Evolutionary conservation across 768 basidiomycete genomes (phyloP).

Genomic region (Pisolithus orientalis): DNA sequence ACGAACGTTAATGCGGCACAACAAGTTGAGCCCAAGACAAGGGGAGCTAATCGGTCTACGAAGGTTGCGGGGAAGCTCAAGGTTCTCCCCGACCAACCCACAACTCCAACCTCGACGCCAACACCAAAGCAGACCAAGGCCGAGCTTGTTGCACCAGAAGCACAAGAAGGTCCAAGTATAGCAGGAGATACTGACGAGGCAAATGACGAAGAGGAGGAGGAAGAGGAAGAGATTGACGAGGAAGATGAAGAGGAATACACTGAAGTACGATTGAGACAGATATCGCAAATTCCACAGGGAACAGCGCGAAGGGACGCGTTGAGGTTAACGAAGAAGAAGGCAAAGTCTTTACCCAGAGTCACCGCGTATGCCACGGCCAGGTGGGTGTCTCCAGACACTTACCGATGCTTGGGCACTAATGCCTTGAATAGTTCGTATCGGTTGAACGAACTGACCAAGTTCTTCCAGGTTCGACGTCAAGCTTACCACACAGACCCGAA

Average conservation of each 20-base stretch:
- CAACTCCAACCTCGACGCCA: slow-evolving; percentile 32
- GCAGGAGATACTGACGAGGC: slow-evolving; percentile 54
- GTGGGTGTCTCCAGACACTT: slow-evolving; percentile 35
- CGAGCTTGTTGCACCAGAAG: slow-evolving; percentile 11
- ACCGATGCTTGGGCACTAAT: neutral
- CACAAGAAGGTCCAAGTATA: slow-evolving; percentile 41
- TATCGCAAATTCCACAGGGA: slow-evolving; percentile 89
- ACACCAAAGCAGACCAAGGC: slow-evolving; percentile 10
- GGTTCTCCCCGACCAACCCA: slow-evolving; percentile 81
- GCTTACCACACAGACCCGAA: slow-evolving; percentile 85
- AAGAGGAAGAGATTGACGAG: slow-evolving; percentile 53
- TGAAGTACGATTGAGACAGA: slow-evolving; percentile 59
- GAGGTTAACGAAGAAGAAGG: slow-evolving; percentile 89
- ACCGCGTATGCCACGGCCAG: slow-evolving; percentile 93
- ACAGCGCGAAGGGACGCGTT: slow-evolving; percentile 89
- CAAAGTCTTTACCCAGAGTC: slow-evolving; percentile 86
- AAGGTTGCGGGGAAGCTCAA: slow-evolving; percentile 84
- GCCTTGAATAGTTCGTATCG: slow-evolving; percentile 66
- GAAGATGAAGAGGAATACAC: slow-evolving; percentile 48
- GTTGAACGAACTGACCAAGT: slow-evolving; percentile 81
- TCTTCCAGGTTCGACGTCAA: slow-evolving; percentile 75
- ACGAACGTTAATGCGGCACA: neutral
- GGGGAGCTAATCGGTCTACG: slow-evolving; percentile 73
- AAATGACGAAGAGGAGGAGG: slow-evolving; percentile 60
- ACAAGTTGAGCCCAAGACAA: slow-evolving; percentile 43